These are phyloP conservation scores for Friedmanniomyces endolithicus DNA, from an alignment of 495 filamentous ascomycete genomes.

Conservation along the genomic window DNA sequence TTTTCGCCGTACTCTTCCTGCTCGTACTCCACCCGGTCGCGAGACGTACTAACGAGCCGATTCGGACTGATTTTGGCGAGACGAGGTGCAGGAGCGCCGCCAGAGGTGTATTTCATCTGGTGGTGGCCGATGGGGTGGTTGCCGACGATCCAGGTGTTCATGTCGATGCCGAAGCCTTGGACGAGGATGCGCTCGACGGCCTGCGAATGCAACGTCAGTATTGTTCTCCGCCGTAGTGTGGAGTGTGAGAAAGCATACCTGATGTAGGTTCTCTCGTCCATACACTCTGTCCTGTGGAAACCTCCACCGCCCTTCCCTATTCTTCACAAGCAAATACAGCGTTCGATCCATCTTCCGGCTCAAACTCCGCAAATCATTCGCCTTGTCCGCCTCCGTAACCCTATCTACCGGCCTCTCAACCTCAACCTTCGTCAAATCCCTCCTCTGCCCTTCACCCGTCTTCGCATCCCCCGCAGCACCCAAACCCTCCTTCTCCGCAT, in stretches of 20 bases:
- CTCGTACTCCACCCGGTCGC: neutral
- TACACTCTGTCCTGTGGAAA: slow-evolving; percentile 60
- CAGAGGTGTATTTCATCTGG: slow-evolving; percentile 35
- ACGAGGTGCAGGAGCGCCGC: slow-evolving; percentile 16
- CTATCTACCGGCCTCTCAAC: slow-evolving; percentile 61
- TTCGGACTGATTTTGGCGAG: slow-evolving; percentile 28
- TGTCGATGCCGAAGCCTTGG: slow-evolving; percentile 74
- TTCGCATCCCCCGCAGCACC: slow-evolving; percentile 38
- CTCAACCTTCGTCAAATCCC: slow-evolving; percentile 43
- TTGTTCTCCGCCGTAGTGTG: neutral
- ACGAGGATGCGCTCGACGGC: slow-evolving; percentile 65
- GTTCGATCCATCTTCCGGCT: slow-evolving; percentile 64
- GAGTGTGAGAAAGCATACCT: slow-evolving; percentile 42
- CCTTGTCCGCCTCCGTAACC: slow-evolving; percentile 68
- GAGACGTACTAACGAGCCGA: slow-evolving; percentile 6
- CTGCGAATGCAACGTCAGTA: slow-evolving; percentile 34
- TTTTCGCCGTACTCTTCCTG: slow-evolving; percentile 48
- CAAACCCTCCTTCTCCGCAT: slow-evolving; percentile 16
- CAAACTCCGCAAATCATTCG: slow-evolving; percentile 59
- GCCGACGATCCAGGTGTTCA: slow-evolving; percentile 98
- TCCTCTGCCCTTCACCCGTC: slow-evolving; percentile 46
- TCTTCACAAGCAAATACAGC: slow-evolving; percentile 73
- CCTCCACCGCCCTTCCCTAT: slow-evolving; percentile 56
- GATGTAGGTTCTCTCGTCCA: slow-evolving; percentile 60
- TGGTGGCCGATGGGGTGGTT: slow-evolving; percentile 78